Evolutionary conservation across 2,329 filamentous ascomycete genomes (phyloP).

Genomic region (Fusarium praegraminearum): DNA sequence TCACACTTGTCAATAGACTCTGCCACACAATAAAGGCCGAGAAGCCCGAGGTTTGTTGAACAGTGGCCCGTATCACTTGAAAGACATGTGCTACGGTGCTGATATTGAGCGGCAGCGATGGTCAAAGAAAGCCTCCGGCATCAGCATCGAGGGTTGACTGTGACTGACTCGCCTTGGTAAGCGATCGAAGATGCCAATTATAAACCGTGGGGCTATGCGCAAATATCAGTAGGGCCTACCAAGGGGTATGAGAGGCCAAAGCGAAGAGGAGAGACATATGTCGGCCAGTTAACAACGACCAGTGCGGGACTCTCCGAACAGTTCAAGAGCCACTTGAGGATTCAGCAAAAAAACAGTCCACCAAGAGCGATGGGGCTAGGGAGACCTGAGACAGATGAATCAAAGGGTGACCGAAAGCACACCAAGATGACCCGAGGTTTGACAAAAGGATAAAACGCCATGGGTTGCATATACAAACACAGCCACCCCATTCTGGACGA

Average conservation of each 20-base stretch:
- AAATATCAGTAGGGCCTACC: not conserved
- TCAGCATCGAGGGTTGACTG: not conserved
- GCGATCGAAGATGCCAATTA: not conserved
- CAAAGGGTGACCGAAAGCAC: not conserved
- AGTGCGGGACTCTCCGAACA: not conserved
- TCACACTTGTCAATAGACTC: not conserved
- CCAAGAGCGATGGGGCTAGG: not conserved
- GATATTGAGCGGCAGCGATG: not conserved
- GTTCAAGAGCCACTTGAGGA: not conserved
- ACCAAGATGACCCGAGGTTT: not conserved
- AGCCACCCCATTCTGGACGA: not conserved
- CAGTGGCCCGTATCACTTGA: not conserved
- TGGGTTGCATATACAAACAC: not conserved
- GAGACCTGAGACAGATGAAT: not conserved
- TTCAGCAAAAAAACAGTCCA: not conserved
- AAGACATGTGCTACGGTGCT: not conserved
- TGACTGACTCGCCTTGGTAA: not conserved
- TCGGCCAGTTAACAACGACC: not conserved
- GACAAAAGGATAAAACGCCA: not conserved
- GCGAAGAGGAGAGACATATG: not conserved
- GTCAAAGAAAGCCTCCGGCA: not conserved
- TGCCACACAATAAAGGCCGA: not conserved
- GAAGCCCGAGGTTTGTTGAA: not conserved
- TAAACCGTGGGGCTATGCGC: not conserved
- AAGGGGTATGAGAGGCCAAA: not conserved